Percentiles rank a stretch among this genome's conserved stretches.
These are phyloP conservation scores for Eryngium alpinum DNA, from an alignment of 140 eudicot genomes.

Conservation along the genomic window DNA sequence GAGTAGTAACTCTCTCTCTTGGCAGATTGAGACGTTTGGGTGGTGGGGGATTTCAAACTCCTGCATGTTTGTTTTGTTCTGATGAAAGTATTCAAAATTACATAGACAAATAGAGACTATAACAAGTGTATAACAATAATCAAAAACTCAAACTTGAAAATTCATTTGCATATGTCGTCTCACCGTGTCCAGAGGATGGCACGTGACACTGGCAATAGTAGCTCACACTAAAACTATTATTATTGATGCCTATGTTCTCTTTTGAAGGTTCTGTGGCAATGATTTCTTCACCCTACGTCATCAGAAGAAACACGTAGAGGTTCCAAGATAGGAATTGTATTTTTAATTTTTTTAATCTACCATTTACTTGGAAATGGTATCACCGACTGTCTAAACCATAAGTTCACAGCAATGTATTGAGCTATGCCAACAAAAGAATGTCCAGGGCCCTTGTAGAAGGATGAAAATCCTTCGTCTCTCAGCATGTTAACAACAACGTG, in stretches of 20 bases:
- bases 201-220: conserved; percentile 66
- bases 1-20: too few species aligned
- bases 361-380: neutral
- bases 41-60: too few species aligned
- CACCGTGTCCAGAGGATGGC: conserved; percentile 90
- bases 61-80: too few species aligned
- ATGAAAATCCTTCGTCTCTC: conserved; percentile 73
- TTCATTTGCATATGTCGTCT: conserved; percentile 95
- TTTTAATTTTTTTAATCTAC: neutral
- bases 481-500: conserved; percentile 84
- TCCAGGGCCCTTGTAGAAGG: conserved; percentile 85
- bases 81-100: too few species aligned
- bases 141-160: too few species aligned
- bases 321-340: too few species aligned
- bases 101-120: too few species aligned
- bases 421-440: conserved; percentile 95
- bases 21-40: too few species aligned
- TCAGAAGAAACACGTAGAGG: neutral
- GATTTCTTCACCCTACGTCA: conserved; percentile 78
- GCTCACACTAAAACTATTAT: conserved; percentile 75
- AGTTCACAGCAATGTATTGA: conserved; percentile 96
- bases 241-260: conserved; percentile 76
- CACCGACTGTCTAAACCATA: conserved; percentile 43
- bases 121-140: too few species aligned
- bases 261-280: conserved; percentile 74